phyloP scores from a whole-genome alignment of 257 asterid genomes.

The Petrea volubilis region DNA sequence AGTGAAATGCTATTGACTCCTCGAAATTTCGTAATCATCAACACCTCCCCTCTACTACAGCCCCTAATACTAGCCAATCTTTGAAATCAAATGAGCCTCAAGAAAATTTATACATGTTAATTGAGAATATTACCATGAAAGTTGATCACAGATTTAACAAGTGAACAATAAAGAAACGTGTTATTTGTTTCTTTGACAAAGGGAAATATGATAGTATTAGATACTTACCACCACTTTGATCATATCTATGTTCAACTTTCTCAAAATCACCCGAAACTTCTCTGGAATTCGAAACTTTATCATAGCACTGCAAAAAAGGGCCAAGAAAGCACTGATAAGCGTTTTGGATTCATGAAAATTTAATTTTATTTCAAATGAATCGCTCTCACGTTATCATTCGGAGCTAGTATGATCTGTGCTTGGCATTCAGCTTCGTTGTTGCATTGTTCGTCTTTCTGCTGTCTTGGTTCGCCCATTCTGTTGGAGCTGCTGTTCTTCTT shows the following conservation, averaged over 20 bases:
- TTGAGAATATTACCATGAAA: too few species aligned
- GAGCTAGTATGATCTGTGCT: not conserved
- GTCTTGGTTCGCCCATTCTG: constrained; percentile 13
- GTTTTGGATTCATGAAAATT: not conserved
- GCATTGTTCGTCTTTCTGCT: constrained; percentile 18
- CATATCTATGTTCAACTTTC: not conserved
- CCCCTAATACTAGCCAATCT: too few species aligned
- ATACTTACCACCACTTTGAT: constrained; percentile 9
- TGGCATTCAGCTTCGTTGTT: not conserved
- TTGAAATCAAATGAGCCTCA: too few species aligned
- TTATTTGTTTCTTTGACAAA: not conserved
- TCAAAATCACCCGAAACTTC: constrained; percentile 19
- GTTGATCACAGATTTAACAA: too few species aligned
- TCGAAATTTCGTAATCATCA: too few species aligned
- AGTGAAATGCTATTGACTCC: too few species aligned
- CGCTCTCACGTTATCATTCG: constrained; percentile 37
- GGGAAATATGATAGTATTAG: not conserved
- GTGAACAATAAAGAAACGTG: too few species aligned
- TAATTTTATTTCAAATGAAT: not conserved
- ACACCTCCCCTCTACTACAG: too few species aligned
- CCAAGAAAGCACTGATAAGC: constrained; percentile 11
- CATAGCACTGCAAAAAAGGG: constrained; percentile 28
- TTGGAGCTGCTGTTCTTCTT: constrained; percentile 8
- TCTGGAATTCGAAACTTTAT: not conserved
- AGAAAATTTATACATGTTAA: too few species aligned